These are phyloP conservation scores for Raphanus hybrid DNA, from an alignment of 441 rosid species.

Conservation along the genomic window DNA sequence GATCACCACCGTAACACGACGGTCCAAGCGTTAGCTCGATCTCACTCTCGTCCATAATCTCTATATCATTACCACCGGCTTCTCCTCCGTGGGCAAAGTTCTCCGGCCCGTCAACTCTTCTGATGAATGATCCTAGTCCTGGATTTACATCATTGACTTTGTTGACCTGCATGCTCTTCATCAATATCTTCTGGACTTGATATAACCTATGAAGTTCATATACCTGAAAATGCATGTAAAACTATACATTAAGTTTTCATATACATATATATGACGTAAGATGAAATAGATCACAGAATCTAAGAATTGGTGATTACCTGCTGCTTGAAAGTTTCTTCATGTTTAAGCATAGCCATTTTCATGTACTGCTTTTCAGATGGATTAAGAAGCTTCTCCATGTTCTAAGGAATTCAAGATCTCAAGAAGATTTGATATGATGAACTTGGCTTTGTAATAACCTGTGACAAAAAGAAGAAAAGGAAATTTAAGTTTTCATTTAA, in stretches of 20 bases:
- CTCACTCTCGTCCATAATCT: slow-evolving; percentile 74
- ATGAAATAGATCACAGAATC: slow-evolving; percentile 6
- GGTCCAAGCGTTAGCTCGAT: slow-evolving; percentile 90
- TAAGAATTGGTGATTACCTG: slow-evolving; percentile 58
- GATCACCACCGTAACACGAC: slow-evolving; percentile 44
- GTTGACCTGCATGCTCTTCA: slow-evolving; percentile 59
- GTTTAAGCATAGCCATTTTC: slow-evolving; percentile 93
- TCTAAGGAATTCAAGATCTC: slow-evolving; percentile 32
- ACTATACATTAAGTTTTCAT: background rate
- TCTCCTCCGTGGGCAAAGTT: slow-evolving; percentile 22
- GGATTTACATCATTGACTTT: slow-evolving; percentile 24
- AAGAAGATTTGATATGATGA: slow-evolving; percentile 32
- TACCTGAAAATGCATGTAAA: slow-evolving; percentile 51
- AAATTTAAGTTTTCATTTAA: slow-evolving; percentile 32
- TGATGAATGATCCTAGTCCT: slow-evolving; percentile 25
- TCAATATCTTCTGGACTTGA: slow-evolving; percentile 75
- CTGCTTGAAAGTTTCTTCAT: slow-evolving; percentile 94
- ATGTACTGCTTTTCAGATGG: slow-evolving; percentile 85
- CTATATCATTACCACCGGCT: slow-evolving; percentile 37
- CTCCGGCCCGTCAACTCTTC: slow-evolving; percentile 32
- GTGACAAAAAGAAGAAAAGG: slow-evolving; percentile 15
- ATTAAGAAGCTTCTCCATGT: slow-evolving; percentile 79
- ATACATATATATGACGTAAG: slow-evolving; percentile 6
- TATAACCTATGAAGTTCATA: slow-evolving; percentile 92
- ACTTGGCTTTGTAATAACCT: slow-evolving; percentile 32